Evolutionary conservation across 371 early-diverging fungal genomes (phyloP).

Genomic region (Smittium mucronatum): DNA sequence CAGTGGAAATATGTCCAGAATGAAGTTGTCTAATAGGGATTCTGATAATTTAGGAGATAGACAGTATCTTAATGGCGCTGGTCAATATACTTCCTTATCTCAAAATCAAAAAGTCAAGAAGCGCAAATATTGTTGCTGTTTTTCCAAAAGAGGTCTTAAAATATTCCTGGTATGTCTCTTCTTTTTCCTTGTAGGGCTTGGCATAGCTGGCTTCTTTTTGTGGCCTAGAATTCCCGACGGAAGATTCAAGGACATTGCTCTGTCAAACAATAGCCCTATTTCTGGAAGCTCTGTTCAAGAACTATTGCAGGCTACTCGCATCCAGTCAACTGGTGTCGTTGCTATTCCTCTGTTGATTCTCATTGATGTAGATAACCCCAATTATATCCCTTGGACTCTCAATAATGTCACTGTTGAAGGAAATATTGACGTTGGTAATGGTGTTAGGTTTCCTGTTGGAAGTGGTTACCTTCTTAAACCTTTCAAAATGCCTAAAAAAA

Average conservation of each 20-base stretch:
- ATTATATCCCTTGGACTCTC: conserved; percentile 34
- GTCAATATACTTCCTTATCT: too few species aligned
- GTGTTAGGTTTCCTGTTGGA: conserved; percentile 27
- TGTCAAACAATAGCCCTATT: conserved; percentile 1
- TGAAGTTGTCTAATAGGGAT: too few species aligned
- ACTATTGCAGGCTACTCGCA: conserved; percentile 13
- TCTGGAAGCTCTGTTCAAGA: conserved; percentile 5
- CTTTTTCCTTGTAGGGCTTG: conserved; percentile 19
- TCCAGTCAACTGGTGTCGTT: conserved; percentile 21
- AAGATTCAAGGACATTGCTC: conserved; percentile 18
- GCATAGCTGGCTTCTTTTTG: conserved; percentile 27
- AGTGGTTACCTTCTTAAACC: conserved; percentile 22
- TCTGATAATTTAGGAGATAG: too few species aligned
- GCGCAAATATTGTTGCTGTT: too few species aligned
- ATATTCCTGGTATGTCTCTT: too few species aligned
- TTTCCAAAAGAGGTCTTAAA: too few species aligned
- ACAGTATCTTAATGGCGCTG: too few species aligned
- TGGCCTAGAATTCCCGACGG: conserved; percentile 31
- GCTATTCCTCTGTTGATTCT: conserved; percentile 30
- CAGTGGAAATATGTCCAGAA: too few species aligned
- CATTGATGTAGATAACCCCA: conserved; percentile 32
- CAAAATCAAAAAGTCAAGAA: too few species aligned
- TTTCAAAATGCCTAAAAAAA: conserved; percentile 26
- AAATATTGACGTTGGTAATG: conserved; percentile 13
- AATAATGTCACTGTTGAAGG: conserved; percentile 31